Evolutionary conservation across 2,329 filamentous ascomycete species (phyloP).

Genomic region (Aspergillus sp.): DNA sequence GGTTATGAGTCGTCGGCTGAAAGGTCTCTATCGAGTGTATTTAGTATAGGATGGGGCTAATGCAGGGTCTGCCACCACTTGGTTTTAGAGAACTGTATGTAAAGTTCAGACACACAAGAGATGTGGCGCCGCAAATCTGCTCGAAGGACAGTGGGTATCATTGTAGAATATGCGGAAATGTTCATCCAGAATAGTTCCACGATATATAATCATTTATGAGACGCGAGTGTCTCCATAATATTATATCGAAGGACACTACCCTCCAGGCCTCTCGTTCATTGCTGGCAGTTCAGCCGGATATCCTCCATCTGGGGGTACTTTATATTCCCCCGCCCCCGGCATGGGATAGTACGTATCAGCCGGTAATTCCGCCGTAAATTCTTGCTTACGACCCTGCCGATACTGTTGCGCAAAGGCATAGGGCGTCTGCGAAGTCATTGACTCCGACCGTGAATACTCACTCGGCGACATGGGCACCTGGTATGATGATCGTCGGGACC

Average conservation of each 20-base stretch:
- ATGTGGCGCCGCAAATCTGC: background rate
- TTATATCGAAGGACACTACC: background rate
- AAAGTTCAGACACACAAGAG: background rate
- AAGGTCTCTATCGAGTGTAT: background rate
- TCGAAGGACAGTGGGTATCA: background rate
- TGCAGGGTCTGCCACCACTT: background rate
- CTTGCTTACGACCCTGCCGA: background rate
- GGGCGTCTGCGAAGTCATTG: background rate
- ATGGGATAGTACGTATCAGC: constrained; percentile 2
- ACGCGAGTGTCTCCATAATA: too few species aligned
- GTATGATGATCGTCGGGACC: background rate
- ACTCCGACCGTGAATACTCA: background rate
- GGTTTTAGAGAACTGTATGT: background rate
- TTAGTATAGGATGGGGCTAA: rapidly evolving
- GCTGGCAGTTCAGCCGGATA: background rate
- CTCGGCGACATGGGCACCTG: constrained; percentile 1
- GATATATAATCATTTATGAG: too few species aligned
- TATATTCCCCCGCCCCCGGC: background rate
- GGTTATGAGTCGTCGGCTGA: background rate
- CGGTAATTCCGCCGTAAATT: background rate
- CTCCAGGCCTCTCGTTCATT: background rate
- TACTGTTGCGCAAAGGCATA: background rate
- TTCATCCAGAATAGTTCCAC: too few species aligned
- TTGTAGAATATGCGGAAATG: background rate
- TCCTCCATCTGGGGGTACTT: background rate